These are phyloP conservation scores for Cyberlindnera maritima DNA, from an alignment of 805 yeast genomes.

Conservation along the genomic window DNA sequence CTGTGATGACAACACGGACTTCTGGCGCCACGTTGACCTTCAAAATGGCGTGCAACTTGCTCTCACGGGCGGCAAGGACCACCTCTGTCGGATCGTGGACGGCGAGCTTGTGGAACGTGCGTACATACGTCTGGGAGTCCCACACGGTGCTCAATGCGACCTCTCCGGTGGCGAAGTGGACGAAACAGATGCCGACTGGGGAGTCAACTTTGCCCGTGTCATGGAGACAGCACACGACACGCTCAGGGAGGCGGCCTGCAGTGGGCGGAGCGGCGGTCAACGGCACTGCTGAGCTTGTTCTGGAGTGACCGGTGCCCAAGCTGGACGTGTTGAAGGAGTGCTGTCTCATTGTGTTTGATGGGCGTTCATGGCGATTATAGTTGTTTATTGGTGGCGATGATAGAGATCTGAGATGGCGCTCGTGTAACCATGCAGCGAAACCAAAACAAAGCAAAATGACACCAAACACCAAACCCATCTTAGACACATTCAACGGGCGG, in stretches of 20 bases:
- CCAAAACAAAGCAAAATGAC: no score
- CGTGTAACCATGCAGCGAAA: conserved; percentile 18
- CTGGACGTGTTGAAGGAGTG: no score
- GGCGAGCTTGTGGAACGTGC: conserved; percentile 41
- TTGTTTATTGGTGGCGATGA: no score
- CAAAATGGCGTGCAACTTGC: conserved; percentile 36
- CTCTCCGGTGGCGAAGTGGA: conserved; percentile 37
- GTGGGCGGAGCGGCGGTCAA: no score
- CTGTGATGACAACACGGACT: conserved; percentile 27
- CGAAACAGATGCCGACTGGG: conserved; percentile 40
- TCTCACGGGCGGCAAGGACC: conserved; percentile 30
- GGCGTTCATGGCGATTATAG: no score
- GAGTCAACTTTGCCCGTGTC: conserved; percentile 28
- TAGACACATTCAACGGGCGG: no score
- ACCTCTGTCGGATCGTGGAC: conserved; percentile 35
- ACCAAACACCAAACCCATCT: background rate
- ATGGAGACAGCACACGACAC: conserved; percentile 4
- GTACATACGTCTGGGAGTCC: conserved; percentile 45
- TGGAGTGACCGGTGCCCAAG: no score
- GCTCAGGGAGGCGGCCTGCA: no score
- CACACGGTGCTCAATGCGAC: conserved; percentile 35
- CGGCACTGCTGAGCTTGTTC: no score
- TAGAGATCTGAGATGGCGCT: no score
- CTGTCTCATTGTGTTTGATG: no score
- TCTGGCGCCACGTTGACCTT: conserved; percentile 29